phyloP scores from a whole-genome alignment of 2,329 filamentous ascomycete genomes.

The Ophiobolus disseminans region DNA sequence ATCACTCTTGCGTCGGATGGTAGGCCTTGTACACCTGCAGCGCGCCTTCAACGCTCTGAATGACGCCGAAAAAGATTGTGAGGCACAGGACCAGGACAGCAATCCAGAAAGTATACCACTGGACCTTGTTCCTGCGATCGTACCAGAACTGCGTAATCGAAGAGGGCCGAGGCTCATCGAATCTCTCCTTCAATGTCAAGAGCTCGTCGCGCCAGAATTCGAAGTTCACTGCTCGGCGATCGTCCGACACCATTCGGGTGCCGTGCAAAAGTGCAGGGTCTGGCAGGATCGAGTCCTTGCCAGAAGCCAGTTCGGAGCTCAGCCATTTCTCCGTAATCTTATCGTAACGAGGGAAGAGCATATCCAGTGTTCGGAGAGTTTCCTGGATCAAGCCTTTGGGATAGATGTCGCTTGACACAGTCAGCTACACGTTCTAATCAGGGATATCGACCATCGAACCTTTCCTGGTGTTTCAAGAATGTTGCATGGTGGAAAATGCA shows the following conservation, averaged over 20 bases:
- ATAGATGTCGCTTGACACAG: slow-evolving; percentile 13
- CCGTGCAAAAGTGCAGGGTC: slow-evolving; percentile 21
- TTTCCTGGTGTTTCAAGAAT: slow-evolving; percentile 46
- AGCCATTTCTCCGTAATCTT: neutral
- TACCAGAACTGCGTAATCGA: slow-evolving; percentile 52
- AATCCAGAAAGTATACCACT: slow-evolving; percentile 57
- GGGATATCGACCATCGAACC: slow-evolving; percentile 42
- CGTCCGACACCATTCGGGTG: slow-evolving; percentile 35
- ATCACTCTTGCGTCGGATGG: slow-evolving; percentile 5
- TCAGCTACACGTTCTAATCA: slow-evolving; percentile 41
- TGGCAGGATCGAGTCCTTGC: neutral
- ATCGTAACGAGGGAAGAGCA: slow-evolving; percentile 7
- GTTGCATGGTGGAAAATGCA: slow-evolving; percentile 52
- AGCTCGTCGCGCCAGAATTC: slow-evolving; percentile 53
- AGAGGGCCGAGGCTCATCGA: slow-evolving; percentile 37
- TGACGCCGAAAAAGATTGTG: slow-evolving; percentile 47
- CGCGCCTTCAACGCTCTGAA: slow-evolving; percentile 53
- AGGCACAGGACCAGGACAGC: slow-evolving; percentile 40
- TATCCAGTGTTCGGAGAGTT: slow-evolving; percentile 27
- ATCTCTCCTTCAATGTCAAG: slow-evolving; percentile 46
- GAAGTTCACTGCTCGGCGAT: slow-evolving; percentile 38
- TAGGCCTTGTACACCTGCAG: slow-evolving; percentile 47
- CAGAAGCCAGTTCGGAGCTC: neutral
- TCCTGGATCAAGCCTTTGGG: neutral
- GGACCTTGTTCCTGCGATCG: slow-evolving; percentile 49